Evolutionary conservation across 176 grass and related monocot species (phyloP), one percentile per base, ranked within the genome.

Genomic region (Triticum dicoccoides): DNA sequence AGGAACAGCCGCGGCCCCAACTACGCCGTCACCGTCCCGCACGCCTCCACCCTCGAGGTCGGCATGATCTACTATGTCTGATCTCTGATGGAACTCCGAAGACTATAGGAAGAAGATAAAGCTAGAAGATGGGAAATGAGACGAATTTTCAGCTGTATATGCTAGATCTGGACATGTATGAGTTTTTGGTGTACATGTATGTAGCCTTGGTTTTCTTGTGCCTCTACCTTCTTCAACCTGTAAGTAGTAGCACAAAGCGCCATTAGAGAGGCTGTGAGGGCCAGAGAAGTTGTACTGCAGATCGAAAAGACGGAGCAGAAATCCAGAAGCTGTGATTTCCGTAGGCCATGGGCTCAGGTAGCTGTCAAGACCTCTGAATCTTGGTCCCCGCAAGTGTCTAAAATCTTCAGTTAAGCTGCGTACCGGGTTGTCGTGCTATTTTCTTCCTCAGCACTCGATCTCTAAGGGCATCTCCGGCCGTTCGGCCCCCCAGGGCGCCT

Each of bases 21-120:
- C 39, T 99, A 99, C 74, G 94, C 90, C 24, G 92, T 94, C 42
- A 90, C 82, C 86, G 82, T 99, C 37, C 97, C 94, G 1, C 87
- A 99, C 78, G 94, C 94, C 14, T 96, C 97, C 6, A 99, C 94
- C 5, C 85, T 99, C 23, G 97, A 99, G 87, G 97, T 99, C 9
- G 94, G 97, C 45, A 99, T 96, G 94, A 85, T 99, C 5, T 99
- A 99, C 68, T 70, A 89, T 93, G 94, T 99, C 51, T 99, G 79
- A 95, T 21, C 33, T 18, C 72, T 17, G 42, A 76, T 49, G 10
- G 17, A 49, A 15, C 5, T 5, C 79, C 20, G 17, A 77, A 73
- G 21, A 79, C 52, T 38, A 66, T 79, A 85, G 86, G 41, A 79
- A 29, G 35, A 21, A 21, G 8, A 84, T 35, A 13, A 82, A 25